Base-by-base conservation (phyloP, 1,139 yeast genomes). In the Nakaseomyces nivariensis region DNA sequence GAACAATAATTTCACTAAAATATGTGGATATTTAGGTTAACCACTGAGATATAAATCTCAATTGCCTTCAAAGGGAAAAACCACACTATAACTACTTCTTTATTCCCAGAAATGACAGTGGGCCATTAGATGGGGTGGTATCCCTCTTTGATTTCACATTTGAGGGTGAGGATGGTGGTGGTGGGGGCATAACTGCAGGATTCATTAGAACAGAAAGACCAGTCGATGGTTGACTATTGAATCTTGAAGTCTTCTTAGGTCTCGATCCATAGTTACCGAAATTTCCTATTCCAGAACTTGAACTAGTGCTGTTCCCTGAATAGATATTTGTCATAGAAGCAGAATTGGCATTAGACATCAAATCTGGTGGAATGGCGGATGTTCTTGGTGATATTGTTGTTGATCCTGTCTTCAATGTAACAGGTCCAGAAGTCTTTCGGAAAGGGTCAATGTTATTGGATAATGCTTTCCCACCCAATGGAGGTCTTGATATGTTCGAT, bases 101-200 rank as follows among this genome's bases (percentile, higher is more conserved):
- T 11, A 41, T 5, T 13, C 44, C 44, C 10, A 41, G n/a, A 41
- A 41, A 41, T n/a, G 44, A 41, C 3, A 41, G 25, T 4, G 44
- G 44, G 4, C 44, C 44, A 29, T n/a, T 29, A 7, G 44, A 29
- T 4, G 32, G 5, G 4, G 33, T 5, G 8, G 8, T 29, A 7
- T 29, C 44, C n/a, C 29, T 41, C 44, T 41, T 41, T 4, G 44
- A 25, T 29, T 41, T 41, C 22, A 29, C 34, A 7, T n/a, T 29
- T 8, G 44, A 41, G 5, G 44, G 44, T n/a, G 44, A 41, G 9
- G 44, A 41, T 5, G 44, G 44, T 4, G 44, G 44, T 29, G 48
- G 44, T n/a, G 48, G 43, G 3, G 47, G 48, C 48, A 46, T 46
- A 11, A 46, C 36, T 5, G 48, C 48, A 6, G 48, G 48, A 17